Conservation (phyloP, 495 filamentous ascomycete species). For the Aspergillus nanangensis region DNA sequence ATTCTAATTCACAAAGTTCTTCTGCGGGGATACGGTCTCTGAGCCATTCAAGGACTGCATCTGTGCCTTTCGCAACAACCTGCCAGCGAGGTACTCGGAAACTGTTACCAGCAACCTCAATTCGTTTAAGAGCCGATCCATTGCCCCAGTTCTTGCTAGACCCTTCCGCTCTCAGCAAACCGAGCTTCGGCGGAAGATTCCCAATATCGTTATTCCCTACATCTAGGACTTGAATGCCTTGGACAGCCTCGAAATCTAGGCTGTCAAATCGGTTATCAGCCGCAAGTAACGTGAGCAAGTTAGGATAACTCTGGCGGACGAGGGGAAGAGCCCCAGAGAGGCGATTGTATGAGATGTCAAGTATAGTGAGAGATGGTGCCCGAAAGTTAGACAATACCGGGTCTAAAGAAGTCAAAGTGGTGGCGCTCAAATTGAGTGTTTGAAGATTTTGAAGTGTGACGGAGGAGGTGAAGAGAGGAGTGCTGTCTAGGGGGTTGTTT, state of each 20-base stretch:
- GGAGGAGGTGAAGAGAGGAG: constrained; percentile 51
- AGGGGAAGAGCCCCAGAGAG: constrained; percentile 60
- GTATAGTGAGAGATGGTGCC: constrained; percentile 65
- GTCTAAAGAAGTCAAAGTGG: constrained; percentile 61
- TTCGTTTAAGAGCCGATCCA: constrained; percentile 38
- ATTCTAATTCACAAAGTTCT: constrained; percentile 44
- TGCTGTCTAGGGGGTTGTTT: constrained; percentile 67
- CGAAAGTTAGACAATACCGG: constrained; percentile 58
- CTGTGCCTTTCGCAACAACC: constrained; percentile 81
- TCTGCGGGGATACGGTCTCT: constrained; percentile 69
- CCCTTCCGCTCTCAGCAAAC: constrained; percentile 57
- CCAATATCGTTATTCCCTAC: constrained; percentile 78
- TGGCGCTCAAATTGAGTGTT: constrained; percentile 66
- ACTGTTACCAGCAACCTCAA: constrained; percentile 72
- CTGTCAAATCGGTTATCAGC: constrained; percentile 72
- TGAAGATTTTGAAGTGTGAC: constrained; percentile 69
- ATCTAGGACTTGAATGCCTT: constrained; percentile 72
- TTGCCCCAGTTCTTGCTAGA: constrained; percentile 32
- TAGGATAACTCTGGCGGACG: constrained; percentile 56
- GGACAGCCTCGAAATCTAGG: constrained; percentile 66
- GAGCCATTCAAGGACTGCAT: constrained; percentile 79
- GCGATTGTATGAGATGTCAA: constrained; percentile 78
- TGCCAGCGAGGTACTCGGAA: constrained; percentile 87
- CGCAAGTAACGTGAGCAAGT: constrained; percentile 60
- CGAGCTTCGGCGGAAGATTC: constrained; percentile 70